Percentiles rank a stretch among this genome's conserved stretches.
Evolutionary conservation across 257 asterid genomes (phyloP).

Genomic region (Buddleja alternifolia): DNA sequence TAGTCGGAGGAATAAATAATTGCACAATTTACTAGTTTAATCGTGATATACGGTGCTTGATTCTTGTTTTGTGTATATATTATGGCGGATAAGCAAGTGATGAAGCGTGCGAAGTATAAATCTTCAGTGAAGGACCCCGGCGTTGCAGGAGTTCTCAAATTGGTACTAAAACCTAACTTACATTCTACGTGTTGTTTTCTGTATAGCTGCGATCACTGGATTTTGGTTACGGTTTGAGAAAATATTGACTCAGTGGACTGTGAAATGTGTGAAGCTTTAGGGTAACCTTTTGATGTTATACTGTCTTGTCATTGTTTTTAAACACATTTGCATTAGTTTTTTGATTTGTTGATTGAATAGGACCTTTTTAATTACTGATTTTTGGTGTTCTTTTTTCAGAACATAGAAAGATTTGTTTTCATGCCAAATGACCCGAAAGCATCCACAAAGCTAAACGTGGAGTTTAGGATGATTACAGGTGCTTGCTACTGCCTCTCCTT

Average conservation of each 20-base stretch:
- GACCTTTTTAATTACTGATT: not conserved
- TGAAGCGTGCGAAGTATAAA: slow-evolving; percentile 80
- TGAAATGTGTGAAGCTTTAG: slow-evolving; percentile 2
- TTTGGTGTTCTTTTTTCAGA: slow-evolving; percentile 47
- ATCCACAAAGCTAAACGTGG: slow-evolving; percentile 73
- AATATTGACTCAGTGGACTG: slow-evolving; percentile 10
- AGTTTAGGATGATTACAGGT: slow-evolving; percentile 81
- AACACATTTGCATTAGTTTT: not conserved
- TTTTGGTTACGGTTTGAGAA: slow-evolving; percentile 15
- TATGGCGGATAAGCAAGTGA: slow-evolving; percentile 77
- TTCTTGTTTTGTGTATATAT: not conserved
- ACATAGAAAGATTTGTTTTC: slow-evolving; percentile 59
- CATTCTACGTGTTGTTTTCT: slow-evolving; percentile 12
- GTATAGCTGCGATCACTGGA: slow-evolving; percentile 17
- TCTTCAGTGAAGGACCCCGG: slow-evolving; percentile 73
- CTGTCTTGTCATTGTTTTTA: not conserved
- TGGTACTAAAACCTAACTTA: slow-evolving; percentile 52
- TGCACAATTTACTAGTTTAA: not conserved
- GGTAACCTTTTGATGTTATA: not conserved
- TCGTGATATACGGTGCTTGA: not conserved
- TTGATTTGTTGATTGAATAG: not conserved
- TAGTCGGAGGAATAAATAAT: slow-evolving; percentile 3
- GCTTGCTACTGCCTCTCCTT: slow-evolving; percentile 23
- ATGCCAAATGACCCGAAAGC: slow-evolving; percentile 73
- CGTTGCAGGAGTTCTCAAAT: slow-evolving; percentile 67